Evolutionary conservation across 1,284 basidiomycete species (phyloP).

Genomic region (Leccinum solheimii): DNA sequence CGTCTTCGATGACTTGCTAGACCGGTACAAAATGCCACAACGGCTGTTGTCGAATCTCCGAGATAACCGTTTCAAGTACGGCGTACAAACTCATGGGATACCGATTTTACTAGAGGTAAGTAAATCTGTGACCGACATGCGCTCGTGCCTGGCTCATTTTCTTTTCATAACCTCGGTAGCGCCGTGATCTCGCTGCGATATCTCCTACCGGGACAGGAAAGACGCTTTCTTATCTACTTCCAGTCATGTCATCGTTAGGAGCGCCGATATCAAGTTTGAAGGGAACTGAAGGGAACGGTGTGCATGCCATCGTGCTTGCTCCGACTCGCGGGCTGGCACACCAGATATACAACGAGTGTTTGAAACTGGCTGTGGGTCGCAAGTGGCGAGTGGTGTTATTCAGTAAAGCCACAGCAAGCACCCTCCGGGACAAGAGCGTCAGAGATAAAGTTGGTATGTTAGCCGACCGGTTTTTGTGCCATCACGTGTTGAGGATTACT

Average conservation of each 20-base stretch:
- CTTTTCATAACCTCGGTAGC: slow-evolving; percentile 37
- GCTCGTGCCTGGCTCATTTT: neutral
- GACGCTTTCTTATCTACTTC: slow-evolving; percentile 87
- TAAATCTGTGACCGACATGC: slow-evolving; percentile 13
- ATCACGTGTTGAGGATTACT: slow-evolving; percentile 3
- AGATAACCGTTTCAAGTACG: slow-evolving; percentile 56
- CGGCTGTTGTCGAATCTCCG: slow-evolving; percentile 63
- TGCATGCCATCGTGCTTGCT: slow-evolving; percentile 80
- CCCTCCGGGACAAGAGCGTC: slow-evolving; percentile 65
- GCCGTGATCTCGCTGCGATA: slow-evolving; percentile 83
- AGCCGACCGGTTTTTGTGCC: neutral
- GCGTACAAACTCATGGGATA: slow-evolving; percentile 72
- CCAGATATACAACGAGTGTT: slow-evolving; percentile 92
- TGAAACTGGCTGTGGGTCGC: slow-evolving; percentile 79
- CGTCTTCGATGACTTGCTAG: slow-evolving; percentile 58
- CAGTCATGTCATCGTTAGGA: slow-evolving; percentile 69
- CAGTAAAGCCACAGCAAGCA: slow-evolving; percentile 81
- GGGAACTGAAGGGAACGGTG: slow-evolving; percentile 54
- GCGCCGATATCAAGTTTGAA: slow-evolving; percentile 57
- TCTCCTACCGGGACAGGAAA: slow-evolving; percentile 96
- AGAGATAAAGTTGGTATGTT: slow-evolving; percentile 73
- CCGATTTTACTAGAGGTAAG: slow-evolving; percentile 71
- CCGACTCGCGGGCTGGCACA: slow-evolving; percentile 97
- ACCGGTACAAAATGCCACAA: slow-evolving; percentile 56
- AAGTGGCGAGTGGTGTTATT: slow-evolving; percentile 85